These are phyloP conservation scores for Prototheca stagnorum DNA, from an alignment of 163 green algal genomes.

Conservation along the genomic window DNA sequence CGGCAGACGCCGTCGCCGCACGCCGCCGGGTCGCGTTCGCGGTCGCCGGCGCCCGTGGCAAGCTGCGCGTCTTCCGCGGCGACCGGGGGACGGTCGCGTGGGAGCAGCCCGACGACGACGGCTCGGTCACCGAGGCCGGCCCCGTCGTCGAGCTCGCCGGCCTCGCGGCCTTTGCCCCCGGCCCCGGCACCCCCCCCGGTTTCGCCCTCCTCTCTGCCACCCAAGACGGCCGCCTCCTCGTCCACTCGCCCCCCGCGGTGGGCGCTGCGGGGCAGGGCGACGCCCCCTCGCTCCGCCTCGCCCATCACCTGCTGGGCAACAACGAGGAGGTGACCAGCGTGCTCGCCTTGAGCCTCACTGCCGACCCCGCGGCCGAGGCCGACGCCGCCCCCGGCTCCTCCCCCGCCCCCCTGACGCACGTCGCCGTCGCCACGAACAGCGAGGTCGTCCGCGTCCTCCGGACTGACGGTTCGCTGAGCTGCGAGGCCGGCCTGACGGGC, in stretches of 20 bases:
- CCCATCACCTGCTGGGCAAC: conserved; percentile 74
- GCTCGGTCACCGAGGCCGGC: neutral
- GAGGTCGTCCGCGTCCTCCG: conserved; percentile 41
- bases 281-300: conserved; percentile 9
- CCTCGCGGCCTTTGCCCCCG: neutral
- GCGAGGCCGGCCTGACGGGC: conserved; percentile 39
- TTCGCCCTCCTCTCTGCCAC: conserved; percentile 47
- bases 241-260: conserved; percentile 34
- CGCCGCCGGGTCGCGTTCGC: conserved; percentile 35
- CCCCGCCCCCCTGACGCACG: conserved; percentile 31
- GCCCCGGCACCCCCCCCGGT: too few relatives aligned
- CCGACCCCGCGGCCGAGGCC: neutral
- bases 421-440: conserved; percentile 74
- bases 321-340: conserved; percentile 89
- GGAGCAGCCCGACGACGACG: conserved; percentile 9
- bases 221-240: conserved; percentile 59
- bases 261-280: too few relatives aligned
- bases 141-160: conserved; percentile 13
- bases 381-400: neutral
- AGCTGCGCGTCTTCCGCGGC: conserved; percentile 34
- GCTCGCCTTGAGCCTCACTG: conserved; percentile 37
- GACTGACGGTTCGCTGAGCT: conserved; percentile 31
- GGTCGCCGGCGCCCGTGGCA: conserved; percentile 52
- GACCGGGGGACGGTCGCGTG: conserved; percentile 33
- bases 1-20: conserved; percentile 1